Evolutionary conservation across 208 protist genomes (phyloP).

Genomic region (Wallacemonas collosoma): DNA sequence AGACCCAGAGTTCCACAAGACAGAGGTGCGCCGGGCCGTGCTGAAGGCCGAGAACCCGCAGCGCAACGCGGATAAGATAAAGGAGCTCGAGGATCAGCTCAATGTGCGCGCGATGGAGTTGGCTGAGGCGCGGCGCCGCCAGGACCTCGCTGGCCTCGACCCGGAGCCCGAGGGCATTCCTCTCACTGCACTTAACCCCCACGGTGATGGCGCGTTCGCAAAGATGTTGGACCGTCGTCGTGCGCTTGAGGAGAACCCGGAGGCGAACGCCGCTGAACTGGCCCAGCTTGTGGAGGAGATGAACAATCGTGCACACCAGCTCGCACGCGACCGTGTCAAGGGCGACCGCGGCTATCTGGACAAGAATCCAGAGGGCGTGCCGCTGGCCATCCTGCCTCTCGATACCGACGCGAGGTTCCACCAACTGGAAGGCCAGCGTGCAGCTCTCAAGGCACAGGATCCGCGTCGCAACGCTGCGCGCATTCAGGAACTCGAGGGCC

Average conservation of each 20-base stretch:
- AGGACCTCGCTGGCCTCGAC: slow-evolving; percentile 43
- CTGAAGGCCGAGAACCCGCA: slow-evolving; percentile 41
- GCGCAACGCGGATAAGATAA: slow-evolving; percentile 48
- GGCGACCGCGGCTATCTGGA: slow-evolving; percentile 38
- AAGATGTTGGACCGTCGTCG: slow-evolving; percentile 52
- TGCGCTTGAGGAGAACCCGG: slow-evolving; percentile 30
- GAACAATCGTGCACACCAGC: slow-evolving; percentile 39
- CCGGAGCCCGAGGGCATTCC: slow-evolving; percentile 55
- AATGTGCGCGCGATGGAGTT: slow-evolving; percentile 62
- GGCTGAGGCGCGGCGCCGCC: slow-evolving; percentile 31
- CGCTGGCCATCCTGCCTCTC: slow-evolving; percentile 54
- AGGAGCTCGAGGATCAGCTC: slow-evolving; percentile 58
- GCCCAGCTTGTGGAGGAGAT: slow-evolving; percentile 29
- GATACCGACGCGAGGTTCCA: slow-evolving; percentile 57
- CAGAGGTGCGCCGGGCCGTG: slow-evolving; percentile 53
- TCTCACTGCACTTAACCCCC: slow-evolving; percentile 39
- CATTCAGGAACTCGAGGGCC: slow-evolving; percentile 57
- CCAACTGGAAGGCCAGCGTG: slow-evolving; percentile 58
- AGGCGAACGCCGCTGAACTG: slow-evolving; percentile 26
- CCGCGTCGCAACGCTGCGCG: slow-evolving; percentile 39
- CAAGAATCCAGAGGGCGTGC: slow-evolving; percentile 58
- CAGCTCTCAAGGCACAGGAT: slow-evolving; percentile 63
- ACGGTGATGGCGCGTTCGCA: slow-evolving; percentile 48
- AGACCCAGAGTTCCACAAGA: slow-evolving; percentile 53
- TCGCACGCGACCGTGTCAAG: slow-evolving; percentile 42